These are phyloP conservation scores for Hsuehochloa calcarea DNA, from an alignment of 176 grass and related monocot genomes.

Conservation along the genomic window DNA sequence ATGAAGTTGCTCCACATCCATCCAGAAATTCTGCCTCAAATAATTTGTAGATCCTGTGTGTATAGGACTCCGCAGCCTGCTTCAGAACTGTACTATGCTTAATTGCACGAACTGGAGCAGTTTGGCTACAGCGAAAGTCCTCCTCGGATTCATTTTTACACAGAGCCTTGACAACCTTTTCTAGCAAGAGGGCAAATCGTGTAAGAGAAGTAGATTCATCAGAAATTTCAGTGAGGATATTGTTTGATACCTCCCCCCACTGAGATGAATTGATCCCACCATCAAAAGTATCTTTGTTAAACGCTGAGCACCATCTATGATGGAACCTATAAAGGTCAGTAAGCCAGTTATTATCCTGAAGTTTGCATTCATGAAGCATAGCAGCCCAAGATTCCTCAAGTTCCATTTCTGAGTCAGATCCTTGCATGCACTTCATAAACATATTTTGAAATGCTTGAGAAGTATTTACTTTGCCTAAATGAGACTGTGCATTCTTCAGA, in stretches of 20 bases:
- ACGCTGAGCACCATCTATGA: constrained; percentile 70
- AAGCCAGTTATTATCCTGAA: constrained; percentile 71
- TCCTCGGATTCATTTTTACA: constrained; percentile 76
- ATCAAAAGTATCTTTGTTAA: constrained; percentile 85
- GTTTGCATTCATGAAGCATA: constrained; percentile 55
- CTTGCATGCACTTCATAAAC: constrained; percentile 73
- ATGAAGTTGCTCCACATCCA: constrained; percentile 75
- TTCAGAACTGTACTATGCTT: constrained; percentile 83
- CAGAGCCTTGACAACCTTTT: constrained; percentile 64
- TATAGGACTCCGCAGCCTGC: constrained; percentile 67
- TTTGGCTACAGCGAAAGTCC: constrained; percentile 80
- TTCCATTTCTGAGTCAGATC: constrained; percentile 63
- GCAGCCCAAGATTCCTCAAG: constrained; percentile 62
- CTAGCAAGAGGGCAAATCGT: constrained; percentile 64
- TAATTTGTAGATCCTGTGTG: constrained; percentile 79
- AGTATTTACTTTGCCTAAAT: constrained; percentile 67
- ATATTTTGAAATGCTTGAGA: constrained; percentile 71
- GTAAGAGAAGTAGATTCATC: constrained; percentile 77
- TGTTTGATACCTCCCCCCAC: constrained; percentile 71
- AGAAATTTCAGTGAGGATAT: constrained; percentile 68
- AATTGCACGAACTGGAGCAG: constrained; percentile 75
- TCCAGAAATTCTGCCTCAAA: constrained; percentile 84
- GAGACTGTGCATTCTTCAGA: constrained; percentile 62
- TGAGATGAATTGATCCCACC: constrained; percentile 76
- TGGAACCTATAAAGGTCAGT: constrained; percentile 54